Conservation (phyloP, 129 eudicot species). For the Lonicera japonica region DNA sequence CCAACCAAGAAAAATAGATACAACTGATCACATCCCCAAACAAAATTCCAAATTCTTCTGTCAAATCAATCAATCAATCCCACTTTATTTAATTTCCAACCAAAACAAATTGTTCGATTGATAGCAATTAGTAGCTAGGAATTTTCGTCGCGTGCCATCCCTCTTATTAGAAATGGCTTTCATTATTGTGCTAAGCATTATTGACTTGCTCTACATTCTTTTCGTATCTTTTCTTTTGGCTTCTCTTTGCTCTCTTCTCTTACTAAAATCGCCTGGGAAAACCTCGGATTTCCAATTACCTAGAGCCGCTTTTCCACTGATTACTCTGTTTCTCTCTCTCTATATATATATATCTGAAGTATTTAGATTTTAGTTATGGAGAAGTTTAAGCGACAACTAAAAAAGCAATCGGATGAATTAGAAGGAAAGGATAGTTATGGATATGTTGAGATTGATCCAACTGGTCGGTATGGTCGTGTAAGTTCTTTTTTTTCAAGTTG, state of each 20-base stretch:
- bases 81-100: neutral
- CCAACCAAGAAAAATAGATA: too few relatives aligned
- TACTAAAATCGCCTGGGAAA: constrained; percentile 34
- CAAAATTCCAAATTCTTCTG: too few relatives aligned
- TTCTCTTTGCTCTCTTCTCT: constrained; percentile 32
- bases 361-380: too few relatives aligned
- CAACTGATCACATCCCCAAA: too few relatives aligned
- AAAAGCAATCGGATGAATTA: constrained; percentile 3
- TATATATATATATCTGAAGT: constrained; percentile 4
- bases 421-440: constrained; percentile 24
- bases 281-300: constrained; percentile 27
- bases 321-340: neutral
- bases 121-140: too few relatives aligned
- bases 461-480: constrained; percentile 89
- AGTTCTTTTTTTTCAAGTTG: constrained; percentile 16
- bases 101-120: too few relatives aligned
- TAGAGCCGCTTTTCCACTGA: too few relatives aligned
- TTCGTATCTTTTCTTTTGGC: too few relatives aligned
- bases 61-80: too few relatives aligned
- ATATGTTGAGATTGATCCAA: constrained; percentile 72
- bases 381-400: neutral
- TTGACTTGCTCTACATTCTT: too few relatives aligned
- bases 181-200: too few relatives aligned
- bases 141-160: too few relatives aligned
- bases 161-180: constrained; percentile 32